Base-by-base conservation (phyloP, 2,329 filamentous ascomycete species). In the Drechslerella stenobrocha region DNA sequence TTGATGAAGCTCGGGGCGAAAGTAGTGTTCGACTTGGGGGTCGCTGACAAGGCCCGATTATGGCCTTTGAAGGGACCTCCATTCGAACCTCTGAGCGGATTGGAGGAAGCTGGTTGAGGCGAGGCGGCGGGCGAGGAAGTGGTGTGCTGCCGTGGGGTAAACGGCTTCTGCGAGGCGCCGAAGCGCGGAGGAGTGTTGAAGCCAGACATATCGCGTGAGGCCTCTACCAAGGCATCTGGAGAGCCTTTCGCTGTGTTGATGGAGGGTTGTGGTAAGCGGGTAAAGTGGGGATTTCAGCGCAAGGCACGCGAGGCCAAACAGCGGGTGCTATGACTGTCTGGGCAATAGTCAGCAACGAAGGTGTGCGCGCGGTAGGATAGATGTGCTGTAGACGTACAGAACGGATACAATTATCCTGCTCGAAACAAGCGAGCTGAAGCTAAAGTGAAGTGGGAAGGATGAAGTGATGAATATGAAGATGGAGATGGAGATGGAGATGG, bases 1-100 rank as follows among this genome's bases (percentile, higher is more conserved):
- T 92, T 93, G 78, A 98, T 97, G 77, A 98, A 98, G 7, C 90
- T 89, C 1, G 92, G 93, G 32, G 93, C 92, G 79, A 98, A 98
- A 1, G 93, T 98, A 71, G 84, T 87, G 0, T 87, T 89, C 8
- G 28, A 23, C 4, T 51, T 51, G 15, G 40, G n/a, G 20, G 52
- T 34, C 18, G 52, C 5, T 11, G 63, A 60, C 48, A 58, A 55
- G 28, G 35, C 44, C 4, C 55, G 42, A 44, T 65, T 65, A 52
- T 82, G 79, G 65, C 77, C 76, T 26, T 78, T 76, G 23, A 73
- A 73, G 40, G 55, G 69, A 35, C 73, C 72, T 58, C 57, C 70
- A 15, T 51, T 59, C 52, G 71, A 61, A 52, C 44, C 72, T 15
- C 50, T 64, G 8, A 52, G 20, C 15, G 75, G 70, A 45, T 74